phyloP scores from a whole-genome alignment of 495 filamentous ascomycete genomes.

The Aspergillus affinis region DNA sequence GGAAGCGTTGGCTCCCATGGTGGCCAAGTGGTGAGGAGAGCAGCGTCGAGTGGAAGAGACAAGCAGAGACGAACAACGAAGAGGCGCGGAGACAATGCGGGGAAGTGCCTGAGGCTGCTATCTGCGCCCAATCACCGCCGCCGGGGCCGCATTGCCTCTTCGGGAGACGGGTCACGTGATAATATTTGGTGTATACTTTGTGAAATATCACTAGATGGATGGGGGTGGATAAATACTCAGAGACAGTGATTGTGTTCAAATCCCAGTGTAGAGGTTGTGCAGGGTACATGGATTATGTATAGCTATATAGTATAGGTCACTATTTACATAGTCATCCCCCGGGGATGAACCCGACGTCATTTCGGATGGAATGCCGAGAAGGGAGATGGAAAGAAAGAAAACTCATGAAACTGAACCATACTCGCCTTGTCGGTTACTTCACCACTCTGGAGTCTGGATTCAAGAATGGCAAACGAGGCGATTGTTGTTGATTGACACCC shows the following conservation, averaged over 20 bases:
- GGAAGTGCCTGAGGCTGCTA: slow-evolving; percentile 1
- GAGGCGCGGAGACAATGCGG: background rate
- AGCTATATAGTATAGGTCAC: no score
- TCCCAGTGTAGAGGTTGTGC: no score
- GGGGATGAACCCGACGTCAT: background rate
- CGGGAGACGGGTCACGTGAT: background rate
- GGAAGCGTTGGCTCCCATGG: background rate
- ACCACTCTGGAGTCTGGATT: no score
- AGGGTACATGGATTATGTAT: no score
- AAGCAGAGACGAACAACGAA: background rate
- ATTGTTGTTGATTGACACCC: background rate
- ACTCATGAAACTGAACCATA: no score
- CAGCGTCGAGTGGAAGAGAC: no score
- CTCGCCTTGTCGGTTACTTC: no score
- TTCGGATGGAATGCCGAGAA: background rate
- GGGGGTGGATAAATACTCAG: no score
- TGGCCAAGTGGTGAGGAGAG: background rate
- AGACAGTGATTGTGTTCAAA: no score
- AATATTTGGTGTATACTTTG: background rate
- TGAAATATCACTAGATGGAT: no score
- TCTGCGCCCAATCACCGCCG: background rate
- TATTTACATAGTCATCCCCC: no score
- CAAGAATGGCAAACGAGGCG: background rate
- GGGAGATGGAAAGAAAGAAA: no score
- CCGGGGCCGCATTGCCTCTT: background rate